Evolutionary conservation across 2,329 filamentous ascomycete species (phyloP), one percentile per base, ranked within the genome.

Genomic region (Ambrosiella cleistominuta): DNA sequence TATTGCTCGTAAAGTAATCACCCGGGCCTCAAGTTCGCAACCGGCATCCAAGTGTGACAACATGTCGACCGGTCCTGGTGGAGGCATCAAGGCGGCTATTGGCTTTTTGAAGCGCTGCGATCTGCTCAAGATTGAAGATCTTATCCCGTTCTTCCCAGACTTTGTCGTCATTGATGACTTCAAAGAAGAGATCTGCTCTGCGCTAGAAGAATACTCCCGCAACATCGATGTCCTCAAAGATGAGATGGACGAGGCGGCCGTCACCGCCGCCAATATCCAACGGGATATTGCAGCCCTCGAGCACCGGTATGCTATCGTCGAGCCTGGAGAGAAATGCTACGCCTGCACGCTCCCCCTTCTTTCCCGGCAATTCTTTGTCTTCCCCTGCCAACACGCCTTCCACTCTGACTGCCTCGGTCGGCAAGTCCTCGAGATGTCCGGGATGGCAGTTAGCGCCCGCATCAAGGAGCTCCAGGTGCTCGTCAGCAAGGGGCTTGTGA

Each of bases 131-230:
- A 98, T 98, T 62, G 93, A 98, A 71, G 93, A 98, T 66, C 72
- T 98, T 37, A 97, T 98, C 45, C 93, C 93, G 0, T 96, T 98
- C 74, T 98, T 98, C 71, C 93, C 93, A 0, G 93, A 98, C 68
- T 98, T 98, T 67, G 89, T 97, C 27, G 86, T 97, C 56, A 97
- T 98, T 62, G 93, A 98, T 67, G 93, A 97, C 69, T 98, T 98
- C 77, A 96, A 97, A 68, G 90, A 97, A 62, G 93, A 98, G 68
- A 97, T 98, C 42, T 98, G 93, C 71, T 76, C 81, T 0, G 93
- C 94, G 0, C 77, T 98, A 1, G 93, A 98, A 70, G 87, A 94
- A 62, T 98, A 98, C 72, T 86, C 83, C 52, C 85, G 87, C 42
- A 88, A 88, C 64, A 98, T 98, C 63, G 93, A 97, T 66, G 76